Evolutionary conservation across 2,329 filamentous ascomycete species (phyloP), one percentile per base, ranked within the genome.

Genomic region (Thielaviopsis euricoi): DNA sequence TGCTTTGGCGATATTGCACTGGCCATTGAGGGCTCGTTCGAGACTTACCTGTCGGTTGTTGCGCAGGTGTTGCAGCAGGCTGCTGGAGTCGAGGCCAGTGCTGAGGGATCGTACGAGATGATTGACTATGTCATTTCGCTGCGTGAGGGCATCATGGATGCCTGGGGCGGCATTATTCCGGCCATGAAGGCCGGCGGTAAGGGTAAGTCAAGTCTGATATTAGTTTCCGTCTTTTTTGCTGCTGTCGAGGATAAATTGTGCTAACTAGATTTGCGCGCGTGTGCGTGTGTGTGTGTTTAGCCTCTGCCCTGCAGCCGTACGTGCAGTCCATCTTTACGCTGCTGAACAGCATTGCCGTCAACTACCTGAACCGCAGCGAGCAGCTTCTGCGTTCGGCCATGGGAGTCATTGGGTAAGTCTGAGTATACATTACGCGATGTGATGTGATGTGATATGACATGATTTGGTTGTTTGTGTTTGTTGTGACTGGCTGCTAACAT

Each of bases 1-100:
- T 96, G 89, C 69, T 98, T 98, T 67, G 93, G 93, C 60, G 93
- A 98, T 67, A 95, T 98, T 72, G 93, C 93, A 46, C 87, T 90
- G 65, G 90, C 93, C 55, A 98, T 98, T 65, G 83, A 86, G 62
- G 87, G 86, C 26, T 83, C 89, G 65, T 98, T 98, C 63, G 89
- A 97, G 73, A 88, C 85, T 0, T 98, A 98, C 68, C 78, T 98
- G 37, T 81, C 85, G 3, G 88, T 97, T 52, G 93, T 98, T 60
- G 93, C 88, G 23, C 86, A 91, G 69, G 91, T 98, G 17, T 78
- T 98, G 62, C 89, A 96, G 71, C 91, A 97, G 71, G 93, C 93
- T 58, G 86, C 89, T 19, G 83, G 79, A 51, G 89, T 98, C 58
- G 87, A 84, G 33, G 81, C 87, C 49, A 82, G 82, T 58, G 78